phyloP scores from a whole-genome alignment of 805 yeast species.

The Metschnikowia lochheadii region DNA sequence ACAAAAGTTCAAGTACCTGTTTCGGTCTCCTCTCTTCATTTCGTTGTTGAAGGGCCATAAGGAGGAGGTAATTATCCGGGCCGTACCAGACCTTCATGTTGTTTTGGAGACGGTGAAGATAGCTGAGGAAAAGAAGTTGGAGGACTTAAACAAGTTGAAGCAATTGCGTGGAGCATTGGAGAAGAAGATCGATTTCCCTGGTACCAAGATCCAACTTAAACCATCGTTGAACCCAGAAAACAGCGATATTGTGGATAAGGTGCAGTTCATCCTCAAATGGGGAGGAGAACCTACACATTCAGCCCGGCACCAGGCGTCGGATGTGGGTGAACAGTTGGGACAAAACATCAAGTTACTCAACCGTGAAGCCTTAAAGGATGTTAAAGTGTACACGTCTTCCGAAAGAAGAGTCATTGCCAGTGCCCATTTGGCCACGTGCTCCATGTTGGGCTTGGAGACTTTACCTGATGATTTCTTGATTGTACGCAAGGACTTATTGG shows the following conservation, averaged over 20 bases:
- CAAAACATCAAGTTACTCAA: conserved; percentile 86
- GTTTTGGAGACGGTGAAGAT: conserved; percentile 79
- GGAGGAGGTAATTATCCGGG: conserved; percentile 93
- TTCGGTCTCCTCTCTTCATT: conserved; percentile 80
- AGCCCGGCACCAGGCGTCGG: conserved; percentile 89
- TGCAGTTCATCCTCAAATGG: conserved; percentile 95
- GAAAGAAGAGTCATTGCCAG: conserved; percentile 93
- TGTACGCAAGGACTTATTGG: conserved; percentile 84
- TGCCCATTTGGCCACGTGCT: conserved; percentile 81
- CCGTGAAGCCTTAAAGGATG: conserved; percentile 77
- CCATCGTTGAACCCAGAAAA: conserved; percentile 68
- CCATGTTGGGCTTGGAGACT: conserved; percentile 61
- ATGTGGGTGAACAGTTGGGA: conserved; percentile 92
- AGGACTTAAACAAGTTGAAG: conserved; percentile 71
- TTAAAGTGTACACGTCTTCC: conserved; percentile 82
- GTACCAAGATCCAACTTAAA: conserved; percentile 92
- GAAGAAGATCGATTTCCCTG: conserved; percentile 86
- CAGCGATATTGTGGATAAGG: conserved; percentile 78
- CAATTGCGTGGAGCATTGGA: conserved; percentile 81
- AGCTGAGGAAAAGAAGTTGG: conserved; percentile 76
- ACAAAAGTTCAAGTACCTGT: conserved; percentile 94
- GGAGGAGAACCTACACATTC: conserved; percentile 99
- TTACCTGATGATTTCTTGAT: conserved; percentile 74
- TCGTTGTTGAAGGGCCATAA: conserved; percentile 88
- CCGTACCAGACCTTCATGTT: conserved; percentile 76